Conservation (phyloP, 106 monocot genomes). For the Allium fistulosum region DNA sequence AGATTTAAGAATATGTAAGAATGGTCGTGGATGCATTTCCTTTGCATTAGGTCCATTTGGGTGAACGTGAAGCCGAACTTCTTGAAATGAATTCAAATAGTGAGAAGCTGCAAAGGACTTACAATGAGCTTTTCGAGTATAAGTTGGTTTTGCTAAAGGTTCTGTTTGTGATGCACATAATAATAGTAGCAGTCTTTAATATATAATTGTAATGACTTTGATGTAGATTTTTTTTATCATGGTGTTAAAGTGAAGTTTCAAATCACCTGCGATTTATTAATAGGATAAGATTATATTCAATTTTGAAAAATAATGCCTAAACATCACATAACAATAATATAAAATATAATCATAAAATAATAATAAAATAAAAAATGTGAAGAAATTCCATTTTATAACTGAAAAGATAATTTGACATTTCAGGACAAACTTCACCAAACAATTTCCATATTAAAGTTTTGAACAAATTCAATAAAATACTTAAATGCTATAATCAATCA, state of each 20-base stretch:
- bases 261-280: not conserved
- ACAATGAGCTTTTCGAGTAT: conserved; percentile 96
- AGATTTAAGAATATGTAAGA: not conserved
- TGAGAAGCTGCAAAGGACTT: conserved; percentile 83
- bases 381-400: too few species aligned
- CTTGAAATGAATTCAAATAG: conserved; percentile 97
- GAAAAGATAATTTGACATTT: too few species aligned
- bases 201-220: not conserved
- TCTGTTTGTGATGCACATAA: conserved; percentile 14
- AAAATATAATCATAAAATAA: too few species aligned
- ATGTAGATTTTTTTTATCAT: not conserved
- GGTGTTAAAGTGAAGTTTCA: not conserved
- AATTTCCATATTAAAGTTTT: too few species aligned
- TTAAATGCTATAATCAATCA: too few species aligned
- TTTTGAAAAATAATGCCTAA: too few species aligned
- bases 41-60: conserved; percentile 47
- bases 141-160: conserved; percentile 94
- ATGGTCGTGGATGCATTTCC: conserved; percentile 5
- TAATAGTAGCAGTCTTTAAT: not conserved
- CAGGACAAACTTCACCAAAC: too few species aligned
- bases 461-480: too few species aligned
- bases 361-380: too few species aligned
- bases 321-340: too few species aligned
- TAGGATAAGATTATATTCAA: not conserved
- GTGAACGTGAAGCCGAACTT: conserved; percentile 92